Evolutionary conservation across 1,284 basidiomycete species (phyloP), one percentile per base, ranked within the genome.

Genomic region (Omphalotus olearius): DNA sequence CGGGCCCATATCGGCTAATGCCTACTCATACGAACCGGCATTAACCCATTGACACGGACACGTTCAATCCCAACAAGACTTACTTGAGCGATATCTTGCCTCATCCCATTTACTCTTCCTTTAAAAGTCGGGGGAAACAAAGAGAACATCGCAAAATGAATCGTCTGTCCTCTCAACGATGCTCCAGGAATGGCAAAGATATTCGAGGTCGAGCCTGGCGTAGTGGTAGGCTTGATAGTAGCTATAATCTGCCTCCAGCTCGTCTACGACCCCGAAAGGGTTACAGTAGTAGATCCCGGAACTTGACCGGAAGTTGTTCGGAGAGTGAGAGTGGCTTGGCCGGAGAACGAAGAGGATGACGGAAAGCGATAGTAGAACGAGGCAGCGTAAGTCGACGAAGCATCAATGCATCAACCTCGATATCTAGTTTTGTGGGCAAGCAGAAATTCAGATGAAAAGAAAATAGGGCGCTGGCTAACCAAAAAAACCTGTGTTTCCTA

Each of bases 81-180:
- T 51, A 79, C 80, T 59, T 80, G 69, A 1, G 85, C 84, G 43
- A 89, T 68, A 62, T 89, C 86, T 4, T 75, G 63, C 33, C 85
- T 70, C 72, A 88, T 74, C 0, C 85, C 85, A 61, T 88, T 88
- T 35, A 69, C 56, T 53, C 82, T 71, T 51, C 71, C 67, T 53
- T 83, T 85, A 65, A 80, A 88, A 0, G 85, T 88, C 1, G 85
- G 86, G 3, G 85, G 86, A 66, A 88, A 87, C 47, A 88, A 68
- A 3, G 80, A 83, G 50, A 87, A 73, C 74, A 88, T 68, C 0
- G 80, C 77, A 56, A 88, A 86, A 58, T 81, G 65, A 47, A 88
- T 71, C 0, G 72, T 77, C 25, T 78, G 68, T 10, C 78, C 81
- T 0, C 72, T 65, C 0, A 73, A 72, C 1, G 64, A 61, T 0